Conservation (phyloP, 148 eudicot species). For the Euryodendron excelsum region DNA sequence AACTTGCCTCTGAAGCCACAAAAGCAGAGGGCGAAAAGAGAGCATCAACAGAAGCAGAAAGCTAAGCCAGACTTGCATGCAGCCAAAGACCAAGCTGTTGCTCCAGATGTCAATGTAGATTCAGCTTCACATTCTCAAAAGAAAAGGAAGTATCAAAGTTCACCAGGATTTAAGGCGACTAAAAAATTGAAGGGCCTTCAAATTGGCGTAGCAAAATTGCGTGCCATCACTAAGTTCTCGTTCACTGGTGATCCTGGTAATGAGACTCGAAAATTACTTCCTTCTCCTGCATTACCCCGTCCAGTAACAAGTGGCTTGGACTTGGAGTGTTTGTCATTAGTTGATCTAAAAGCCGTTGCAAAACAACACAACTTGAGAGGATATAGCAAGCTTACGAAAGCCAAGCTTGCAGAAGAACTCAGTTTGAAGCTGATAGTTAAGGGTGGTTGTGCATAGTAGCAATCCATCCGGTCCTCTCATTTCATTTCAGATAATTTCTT, state of each 20-base stretch:
- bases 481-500: not conserved
- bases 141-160: conserved; percentile 17
- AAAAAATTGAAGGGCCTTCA: conserved; percentile 7
- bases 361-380: conserved; percentile 14
- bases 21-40: conserved; percentile 19
- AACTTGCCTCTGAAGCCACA: conserved; percentile 18
- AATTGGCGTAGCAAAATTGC: not conserved
- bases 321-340: not conserved
- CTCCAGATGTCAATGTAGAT: not conserved
- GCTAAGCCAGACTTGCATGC: not conserved
- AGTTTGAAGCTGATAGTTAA: not conserved
- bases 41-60: conserved; percentile 9
- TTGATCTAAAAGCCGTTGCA: conserved; percentile 23
- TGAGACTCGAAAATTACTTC: conserved; percentile 4
- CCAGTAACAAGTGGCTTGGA: not conserved
- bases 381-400: conserved; percentile 16
- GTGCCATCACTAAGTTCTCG: not conserved
- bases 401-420: conserved; percentile 19
- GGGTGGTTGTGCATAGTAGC: conserved; percentile 14
- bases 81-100: not conserved
- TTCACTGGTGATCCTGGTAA: not conserved
- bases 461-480: not conserved
- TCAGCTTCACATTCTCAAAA: not conserved
- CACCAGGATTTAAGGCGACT: not conserved
- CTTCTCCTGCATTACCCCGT: not conserved